Conservation (phyloP, 2,329 filamentous ascomycete species). For the Zymoseptoria tritici region DNA sequence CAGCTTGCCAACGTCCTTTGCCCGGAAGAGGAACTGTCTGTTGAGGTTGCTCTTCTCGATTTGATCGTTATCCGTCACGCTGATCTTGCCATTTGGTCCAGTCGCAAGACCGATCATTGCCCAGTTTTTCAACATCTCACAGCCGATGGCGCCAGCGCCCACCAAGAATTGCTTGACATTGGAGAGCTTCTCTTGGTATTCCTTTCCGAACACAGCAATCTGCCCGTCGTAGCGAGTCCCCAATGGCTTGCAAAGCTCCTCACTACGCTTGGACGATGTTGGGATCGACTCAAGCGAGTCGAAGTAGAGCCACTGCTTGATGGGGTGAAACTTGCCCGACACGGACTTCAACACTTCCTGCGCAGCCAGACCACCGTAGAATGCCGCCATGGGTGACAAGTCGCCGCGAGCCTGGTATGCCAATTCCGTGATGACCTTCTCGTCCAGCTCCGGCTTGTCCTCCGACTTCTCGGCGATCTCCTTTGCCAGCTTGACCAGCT, state of each 20-base stretch:
- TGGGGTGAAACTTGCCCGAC: slow-evolving; percentile 95
- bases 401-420: slow-evolving; percentile 93
- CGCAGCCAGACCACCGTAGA: slow-evolving; percentile 88
- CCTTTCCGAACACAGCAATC: slow-evolving; percentile 88
- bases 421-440: slow-evolving; percentile 86
- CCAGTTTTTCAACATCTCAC: slow-evolving; percentile 99
- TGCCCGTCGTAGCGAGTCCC: slow-evolving; percentile 91
- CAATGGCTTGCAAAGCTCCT: slow-evolving; percentile 79
- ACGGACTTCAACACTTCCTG: slow-evolving; percentile 96
- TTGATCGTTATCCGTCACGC: slow-evolving; percentile 93
- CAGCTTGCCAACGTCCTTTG: slow-evolving; percentile 86
- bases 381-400: slow-evolving; percentile 82
- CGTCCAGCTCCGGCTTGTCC: slow-evolving; percentile 75
- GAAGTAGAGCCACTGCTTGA: slow-evolving; percentile 93
- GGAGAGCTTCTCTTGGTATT: slow-evolving; percentile 88
- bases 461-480: slow-evolving; percentile 58
- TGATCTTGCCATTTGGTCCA: slow-evolving; percentile 81
- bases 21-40: slow-evolving; percentile 89
- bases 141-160: slow-evolving; percentile 92
- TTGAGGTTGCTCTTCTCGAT: slow-evolving; percentile 99
- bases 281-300: slow-evolving; percentile 96
- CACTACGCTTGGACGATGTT: slow-evolving; percentile 62
- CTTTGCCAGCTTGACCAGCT: slow-evolving; percentile 69
- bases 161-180: slow-evolving; percentile 92
- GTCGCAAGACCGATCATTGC: slow-evolving; percentile 94